Percentiles rank a stretch among this genome's conserved stretches.
These are phyloP conservation scores for Coelastrella sp. DNA, from an alignment of 139 green algal species.

Conservation along the genomic window DNA sequence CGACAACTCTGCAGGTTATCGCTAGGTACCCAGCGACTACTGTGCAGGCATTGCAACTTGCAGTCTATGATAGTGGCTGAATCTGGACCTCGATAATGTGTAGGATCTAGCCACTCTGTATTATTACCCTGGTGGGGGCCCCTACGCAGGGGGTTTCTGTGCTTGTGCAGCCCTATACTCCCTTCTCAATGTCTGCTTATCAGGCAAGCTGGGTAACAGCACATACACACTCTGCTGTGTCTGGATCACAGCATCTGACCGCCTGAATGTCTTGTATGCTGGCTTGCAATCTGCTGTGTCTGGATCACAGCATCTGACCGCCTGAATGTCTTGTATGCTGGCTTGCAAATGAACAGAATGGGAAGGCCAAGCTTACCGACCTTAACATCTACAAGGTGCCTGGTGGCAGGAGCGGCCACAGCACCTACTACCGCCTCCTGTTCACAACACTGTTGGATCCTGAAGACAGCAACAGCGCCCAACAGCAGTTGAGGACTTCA, in stretches of 20 bases:
- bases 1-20: too few relatives aligned
- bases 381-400: constrained; percentile 6
- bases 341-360: neutral
- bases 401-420: neutral
- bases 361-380: neutral
- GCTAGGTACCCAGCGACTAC: too few relatives aligned
- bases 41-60: too few relatives aligned
- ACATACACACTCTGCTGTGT: neutral
- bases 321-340: neutral
- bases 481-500: neutral
- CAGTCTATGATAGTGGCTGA: too few relatives aligned
- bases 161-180: too few relatives aligned
- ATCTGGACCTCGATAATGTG: too few relatives aligned
- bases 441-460: neutral
- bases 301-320: neutral
- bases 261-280: neutral
- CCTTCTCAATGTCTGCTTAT: too few relatives aligned
- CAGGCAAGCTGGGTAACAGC: too few relatives aligned
- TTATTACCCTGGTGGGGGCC: too few relatives aligned
- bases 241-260: neutral
- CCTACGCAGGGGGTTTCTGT: too few relatives aligned
- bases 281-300: neutral
- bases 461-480: neutral
- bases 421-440: neutral
- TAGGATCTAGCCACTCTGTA: too few relatives aligned